phyloP scores from a whole-genome alignment of 1,284 basidiomycete genomes.

The Macrocybe sp. region DNA sequence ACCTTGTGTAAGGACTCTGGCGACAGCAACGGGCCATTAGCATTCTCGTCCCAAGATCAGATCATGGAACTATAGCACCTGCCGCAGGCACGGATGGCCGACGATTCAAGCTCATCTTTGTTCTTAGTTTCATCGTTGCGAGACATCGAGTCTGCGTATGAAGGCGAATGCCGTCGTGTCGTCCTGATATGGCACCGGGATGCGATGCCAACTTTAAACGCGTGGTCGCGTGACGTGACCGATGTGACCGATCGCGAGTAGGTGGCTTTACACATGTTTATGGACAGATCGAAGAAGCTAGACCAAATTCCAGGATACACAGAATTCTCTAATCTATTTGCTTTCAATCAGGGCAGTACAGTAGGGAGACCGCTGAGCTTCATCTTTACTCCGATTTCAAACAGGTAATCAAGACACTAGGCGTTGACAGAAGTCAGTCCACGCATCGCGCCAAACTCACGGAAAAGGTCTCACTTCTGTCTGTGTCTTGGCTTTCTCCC shows the following conservation, averaged over 20 bases:
- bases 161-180: too few relatives aligned
- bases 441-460: conserved; percentile 1
- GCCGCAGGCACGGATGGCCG: too few relatives aligned
- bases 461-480: conserved; percentile 48
- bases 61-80: neutral
- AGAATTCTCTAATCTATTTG: conserved; percentile 2
- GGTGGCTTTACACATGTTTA: neutral
- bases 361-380: conserved; percentile 52
- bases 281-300: neutral
- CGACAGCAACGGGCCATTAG: conserved; percentile 2
- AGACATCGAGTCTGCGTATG: too few relatives aligned
- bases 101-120: too few relatives aligned
- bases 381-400: conserved; percentile 84
- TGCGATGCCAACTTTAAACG: too few relatives aligned
- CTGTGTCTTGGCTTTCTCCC: conserved; percentile 88
- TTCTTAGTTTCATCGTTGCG: too few relatives aligned
- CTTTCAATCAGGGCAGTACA: conserved; percentile 21
- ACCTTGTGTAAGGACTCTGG: conserved; percentile 13
- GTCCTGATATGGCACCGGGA: too few relatives aligned
- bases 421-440: conserved; percentile 1
- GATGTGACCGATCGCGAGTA: conserved; percentile 7
- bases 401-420: conserved; percentile 82
- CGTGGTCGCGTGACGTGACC: neutral
- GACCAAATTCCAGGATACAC: neutral
- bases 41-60: conserved; percentile 2